Conservation (phyloP, 176 grass and related monocot genomes). For the Carex cristatella region DNA sequence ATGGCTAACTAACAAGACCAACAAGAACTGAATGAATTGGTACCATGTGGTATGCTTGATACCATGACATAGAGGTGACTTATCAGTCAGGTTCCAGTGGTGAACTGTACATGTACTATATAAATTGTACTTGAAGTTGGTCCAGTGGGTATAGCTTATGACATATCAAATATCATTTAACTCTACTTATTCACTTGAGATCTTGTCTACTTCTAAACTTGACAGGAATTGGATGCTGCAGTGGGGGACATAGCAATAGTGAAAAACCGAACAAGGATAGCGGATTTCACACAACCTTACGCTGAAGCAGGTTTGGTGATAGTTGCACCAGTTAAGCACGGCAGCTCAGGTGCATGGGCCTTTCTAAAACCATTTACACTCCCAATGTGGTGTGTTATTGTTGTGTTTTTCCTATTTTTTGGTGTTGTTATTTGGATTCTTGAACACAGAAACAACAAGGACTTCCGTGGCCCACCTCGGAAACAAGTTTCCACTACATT, state of each 20-base stretch:
- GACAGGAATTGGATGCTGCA: constrained; percentile 62
- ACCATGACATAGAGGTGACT: not conserved
- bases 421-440: constrained; percentile 86
- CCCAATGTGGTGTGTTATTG: constrained; percentile 70
- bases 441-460: constrained; percentile 56
- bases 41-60: not conserved
- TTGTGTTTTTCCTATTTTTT: constrained; percentile 65
- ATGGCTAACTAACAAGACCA: not conserved
- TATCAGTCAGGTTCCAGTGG: not conserved
- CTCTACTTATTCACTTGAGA: not conserved
- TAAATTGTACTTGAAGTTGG: not conserved
- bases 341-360: constrained; percentile 55
- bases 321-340: constrained; percentile 39
- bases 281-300: constrained; percentile 78
- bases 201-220: not conserved
- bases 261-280: constrained; percentile 56
- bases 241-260: constrained; percentile 85
- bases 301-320: constrained; percentile 68
- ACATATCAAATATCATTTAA: not conserved
- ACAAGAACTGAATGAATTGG: not conserved
- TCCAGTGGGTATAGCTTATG: not conserved
- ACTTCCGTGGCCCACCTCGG: constrained; percentile 63
- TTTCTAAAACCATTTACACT: constrained; percentile 82
- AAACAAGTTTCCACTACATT: constrained; percentile 56
- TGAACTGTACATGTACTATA: not conserved